Conservation (phyloP, 2,329 filamentous ascomycete genomes). For the Allantophomopsis cytisporea region DNA sequence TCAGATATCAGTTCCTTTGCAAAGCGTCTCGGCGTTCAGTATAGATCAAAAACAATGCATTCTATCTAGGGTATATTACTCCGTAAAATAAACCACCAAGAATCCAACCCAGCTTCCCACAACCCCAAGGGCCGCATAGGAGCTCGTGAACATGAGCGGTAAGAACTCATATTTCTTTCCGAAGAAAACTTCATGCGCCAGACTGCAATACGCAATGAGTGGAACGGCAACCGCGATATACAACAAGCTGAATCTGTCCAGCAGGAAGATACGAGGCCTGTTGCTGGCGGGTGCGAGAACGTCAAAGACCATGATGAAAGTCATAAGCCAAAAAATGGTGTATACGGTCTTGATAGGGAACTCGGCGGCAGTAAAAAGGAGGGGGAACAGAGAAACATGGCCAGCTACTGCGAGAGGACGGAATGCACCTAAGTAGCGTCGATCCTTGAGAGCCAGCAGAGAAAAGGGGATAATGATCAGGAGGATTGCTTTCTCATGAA, state of each 20-base stretch:
- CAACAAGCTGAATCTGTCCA: conserved; percentile 80
- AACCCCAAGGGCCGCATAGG: conserved; percentile 88
- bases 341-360: conserved; percentile 92
- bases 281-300: conserved; percentile 72
- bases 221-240: conserved; percentile 88
- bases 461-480: conserved; percentile 93
- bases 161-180: conserved; percentile 77
- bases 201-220: conserved; percentile 75
- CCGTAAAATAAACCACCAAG: conserved; percentile 74
- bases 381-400: conserved; percentile 87
- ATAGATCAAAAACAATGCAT: no score
- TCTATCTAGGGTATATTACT: no score
- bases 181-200: conserved; percentile 74
- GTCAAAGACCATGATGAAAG: conserved; percentile 80
- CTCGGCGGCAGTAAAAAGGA: conserved; percentile 83
- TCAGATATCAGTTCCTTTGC: no score
- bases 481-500: conserved; percentile 93
- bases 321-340: conserved; percentile 79
- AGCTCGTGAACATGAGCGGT: conserved; percentile 93
- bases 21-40: no score
- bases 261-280: conserved; percentile 69
- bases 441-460: conserved; percentile 77
- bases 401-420: conserved; percentile 83
- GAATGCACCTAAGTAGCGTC: conserved; percentile 84
- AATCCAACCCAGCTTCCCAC: conserved; percentile 93